A percentile compares a stretch with the other conserved stretches of the same genome.
Evolutionary conservation across 1,139 yeast species (phyloP).

Genomic region (Diutina sp.): DNA sequence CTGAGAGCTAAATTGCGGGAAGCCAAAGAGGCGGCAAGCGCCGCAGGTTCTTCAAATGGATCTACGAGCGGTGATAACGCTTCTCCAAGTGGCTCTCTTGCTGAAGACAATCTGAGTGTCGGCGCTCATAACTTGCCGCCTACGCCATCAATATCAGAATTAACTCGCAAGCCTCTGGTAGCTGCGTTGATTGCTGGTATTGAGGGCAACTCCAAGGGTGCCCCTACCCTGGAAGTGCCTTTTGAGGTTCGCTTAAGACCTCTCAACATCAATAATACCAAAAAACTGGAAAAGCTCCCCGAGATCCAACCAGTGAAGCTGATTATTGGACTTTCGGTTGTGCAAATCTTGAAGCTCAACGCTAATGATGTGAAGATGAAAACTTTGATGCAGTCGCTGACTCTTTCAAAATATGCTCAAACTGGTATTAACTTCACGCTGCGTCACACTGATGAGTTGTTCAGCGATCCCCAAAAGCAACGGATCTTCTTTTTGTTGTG

Average conservation of each 20-base stretch:
- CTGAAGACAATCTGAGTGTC: background rate
- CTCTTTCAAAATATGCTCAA: constrained; percentile 19
- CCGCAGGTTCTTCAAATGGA: background rate
- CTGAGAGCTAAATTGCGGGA: constrained; percentile 2
- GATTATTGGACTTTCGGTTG: constrained; percentile 27
- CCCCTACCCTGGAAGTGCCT: background rate
- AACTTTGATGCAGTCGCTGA: constrained; percentile 20
- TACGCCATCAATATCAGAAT: background rate
- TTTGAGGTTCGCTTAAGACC: background rate
- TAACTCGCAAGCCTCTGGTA: background rate
- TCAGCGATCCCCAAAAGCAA: constrained; percentile 14
- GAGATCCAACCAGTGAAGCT: constrained; percentile 24
- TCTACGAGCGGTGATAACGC: background rate
- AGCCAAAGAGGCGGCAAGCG: background rate
- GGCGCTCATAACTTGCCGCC: background rate
- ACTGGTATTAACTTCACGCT: constrained; percentile 17
- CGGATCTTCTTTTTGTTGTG: constrained; percentile 20
- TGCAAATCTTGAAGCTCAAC: constrained; percentile 22
- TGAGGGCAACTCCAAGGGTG: background rate
- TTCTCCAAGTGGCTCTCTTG: background rate
- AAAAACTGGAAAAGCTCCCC: constrained; percentile 11
- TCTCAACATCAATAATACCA: constrained; percentile 1
- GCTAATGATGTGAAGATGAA: constrained; percentile 28
- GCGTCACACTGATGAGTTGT: constrained; percentile 16
- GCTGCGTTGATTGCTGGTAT: constrained; percentile 1